Conservation (phyloP, 2,329 filamentous ascomycete genomes). For the Ascochyta lentis region DNA sequence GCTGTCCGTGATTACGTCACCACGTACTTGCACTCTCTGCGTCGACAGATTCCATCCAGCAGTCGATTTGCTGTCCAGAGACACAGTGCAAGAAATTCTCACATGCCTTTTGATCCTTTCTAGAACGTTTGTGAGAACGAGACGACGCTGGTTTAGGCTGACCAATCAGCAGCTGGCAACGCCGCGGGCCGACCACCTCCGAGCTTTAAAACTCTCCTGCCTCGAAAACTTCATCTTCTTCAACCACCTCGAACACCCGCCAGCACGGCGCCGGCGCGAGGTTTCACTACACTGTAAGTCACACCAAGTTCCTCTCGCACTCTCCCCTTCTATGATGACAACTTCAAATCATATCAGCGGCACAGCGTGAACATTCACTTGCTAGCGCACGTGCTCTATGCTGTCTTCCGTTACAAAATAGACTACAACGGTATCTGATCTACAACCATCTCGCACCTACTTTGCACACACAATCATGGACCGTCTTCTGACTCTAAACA, state of each 20-base stretch:
- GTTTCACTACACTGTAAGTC: slow-evolving; percentile 11
- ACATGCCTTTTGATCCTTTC: too few relatives aligned
- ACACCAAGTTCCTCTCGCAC: background rate
- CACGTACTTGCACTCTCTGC: background rate
- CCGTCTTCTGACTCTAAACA: slow-evolving; percentile 2
- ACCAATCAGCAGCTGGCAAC: slow-evolving; percentile 10
- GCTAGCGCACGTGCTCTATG: slow-evolving; percentile 22
- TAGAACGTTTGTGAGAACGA: background rate
- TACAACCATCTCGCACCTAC: background rate
- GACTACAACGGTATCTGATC: slow-evolving; percentile 25
- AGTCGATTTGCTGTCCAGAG: too few relatives aligned
- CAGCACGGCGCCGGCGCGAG: slow-evolving; percentile 11
- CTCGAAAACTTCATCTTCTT: slow-evolving; percentile 9
- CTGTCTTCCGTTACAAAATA: slow-evolving; percentile 24
- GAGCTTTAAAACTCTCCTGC: slow-evolving; percentile 4
- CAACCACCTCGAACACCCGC: slow-evolving; percentile 11
- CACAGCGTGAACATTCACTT: slow-evolving; percentile 23
- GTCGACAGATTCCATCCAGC: background rate
- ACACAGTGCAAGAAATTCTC: too few relatives aligned
- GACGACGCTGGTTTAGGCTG: too few relatives aligned
- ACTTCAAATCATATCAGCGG: slow-evolving; percentile 21
- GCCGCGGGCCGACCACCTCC: slow-evolving; percentile 14
- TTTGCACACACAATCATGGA: background rate
- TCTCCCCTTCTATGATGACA: slow-evolving; percentile 19
- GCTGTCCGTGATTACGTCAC: slow-evolving; percentile 9